Evolutionary conservation across 352 stramenopile genomes (phyloP), one percentile per base, ranked within the genome.

Genomic region (Phytophthora pluvialis): DNA sequence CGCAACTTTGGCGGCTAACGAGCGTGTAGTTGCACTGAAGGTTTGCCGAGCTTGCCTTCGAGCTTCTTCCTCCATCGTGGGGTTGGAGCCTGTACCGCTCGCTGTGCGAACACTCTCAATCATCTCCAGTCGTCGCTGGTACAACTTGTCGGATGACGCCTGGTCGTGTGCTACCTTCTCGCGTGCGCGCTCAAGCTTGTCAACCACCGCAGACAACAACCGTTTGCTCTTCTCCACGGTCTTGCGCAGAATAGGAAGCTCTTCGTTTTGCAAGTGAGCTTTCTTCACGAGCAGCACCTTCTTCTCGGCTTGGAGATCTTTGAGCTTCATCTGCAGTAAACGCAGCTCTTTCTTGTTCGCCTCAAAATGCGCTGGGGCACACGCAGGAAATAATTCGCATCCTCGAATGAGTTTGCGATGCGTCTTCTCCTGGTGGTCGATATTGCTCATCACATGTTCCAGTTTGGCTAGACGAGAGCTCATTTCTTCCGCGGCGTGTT

Each of bases 401-500:
- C 72, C 77, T 11, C 73, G 73, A 31, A 92, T 70, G 11, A 95
- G 70, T 38, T 90, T 93, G 12, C 77, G 69, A 43, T 93, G 83
- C 7, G 63, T 88, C 47, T 84, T 89, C 53, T 91, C 85, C 64
- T 95, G 85, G 21, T 78, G 73, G 16, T 91, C 81, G 33, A 95
- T 89, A 31, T 72, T 78, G 43, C 68, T 65, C 44, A 88, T 61
- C 53, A 91, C 77, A 10, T 74, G 54, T 31, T 94, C 85, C 31
- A 94, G 75, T 71, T 91, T 88, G 18, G 77, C 72, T 44, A 91
- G 73, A 9, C 87, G 85, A 29, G 66, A 61, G 12, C 72, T 80
- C 85, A 95, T 95, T 72, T 93, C 87, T 32, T 86, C 73, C 5
- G 86, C 73, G 5, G 87, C 87, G 13, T 83, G 77, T 52, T 88